These are phyloP conservation scores for Theileria sp. DNA, from an alignment of 169 alveolate species.

Conservation along the genomic window DNA sequence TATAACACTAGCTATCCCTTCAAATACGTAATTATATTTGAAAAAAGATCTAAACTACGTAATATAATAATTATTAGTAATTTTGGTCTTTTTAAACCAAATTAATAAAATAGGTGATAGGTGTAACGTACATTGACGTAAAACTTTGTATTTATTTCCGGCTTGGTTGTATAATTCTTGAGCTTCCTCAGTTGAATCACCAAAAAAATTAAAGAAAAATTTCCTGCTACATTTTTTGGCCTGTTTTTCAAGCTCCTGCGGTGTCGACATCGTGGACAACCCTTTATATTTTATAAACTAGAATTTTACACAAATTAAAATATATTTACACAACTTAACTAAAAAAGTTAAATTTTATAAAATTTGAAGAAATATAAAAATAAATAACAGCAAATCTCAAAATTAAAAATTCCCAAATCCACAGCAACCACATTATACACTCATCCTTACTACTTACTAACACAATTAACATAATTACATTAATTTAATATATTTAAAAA, in stretches of 20 bases:
- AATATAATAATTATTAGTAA: neutral
- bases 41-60: neutral
- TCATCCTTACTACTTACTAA: neutral
- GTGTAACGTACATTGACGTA: conserved; percentile 50
- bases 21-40: neutral
- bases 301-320: neutral
- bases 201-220: conserved; percentile 54
- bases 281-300: neutral
- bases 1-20: neutral
- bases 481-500: no score
- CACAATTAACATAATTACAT: neutral
- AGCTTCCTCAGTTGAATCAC: conserved; percentile 69
- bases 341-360: no score
- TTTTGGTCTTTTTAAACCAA: neutral
- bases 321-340: neutral
- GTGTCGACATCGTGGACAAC: conserved; percentile 23
- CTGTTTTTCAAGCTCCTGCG: conserved; percentile 64
- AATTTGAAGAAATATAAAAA: no score
- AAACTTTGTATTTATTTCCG: conserved; percentile 69
- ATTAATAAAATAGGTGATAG: neutral
- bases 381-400: neutral
- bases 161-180: conserved; percentile 72
- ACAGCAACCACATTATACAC: neutral
- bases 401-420: no score
- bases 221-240: conserved; percentile 64